Evolutionary conservation across 2,329 filamentous ascomycete species (phyloP), one percentile per base, ranked within the genome.

Genomic region (Aureobasidium namibiae): DNA sequence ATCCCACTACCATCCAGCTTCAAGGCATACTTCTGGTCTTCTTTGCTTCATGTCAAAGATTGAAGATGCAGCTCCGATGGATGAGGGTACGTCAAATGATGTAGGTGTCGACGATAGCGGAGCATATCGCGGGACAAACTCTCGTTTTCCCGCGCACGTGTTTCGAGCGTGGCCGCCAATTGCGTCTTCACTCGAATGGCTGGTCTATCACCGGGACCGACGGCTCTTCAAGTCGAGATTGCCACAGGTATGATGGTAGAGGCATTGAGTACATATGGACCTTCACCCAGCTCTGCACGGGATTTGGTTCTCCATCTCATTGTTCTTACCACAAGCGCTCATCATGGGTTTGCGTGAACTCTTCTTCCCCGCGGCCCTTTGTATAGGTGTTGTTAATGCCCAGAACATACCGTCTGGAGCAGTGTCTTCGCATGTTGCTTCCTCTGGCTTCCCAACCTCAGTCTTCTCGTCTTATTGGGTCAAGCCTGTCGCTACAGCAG

Each of bases 381-480:
- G 38, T 7, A 14, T 38, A 24, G 24, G 46, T 23, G 29, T 41
- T 13, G 49, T 24, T 14, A 60, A 38, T 60, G 57, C 57, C 11
- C 49, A 53, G 10, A 45, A 59, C 24, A 16, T 61, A 31, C 60
- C 60, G 5, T 57, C 53, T 42, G 60, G 60, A 38, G 60, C 53
- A 10, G 39, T 46, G 2, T 60, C 70, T 34, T 71, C 69, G 4
- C 78, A 71, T 60, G 70, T 74, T 18, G 76, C 77, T 10, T 73
- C 76, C 0, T 69, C 74, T 10, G 77, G 75, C 4, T 81, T 81
- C 61, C 80, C 79, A 6, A 80, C 78, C 0, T 74, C 74, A 4
- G 75, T 74, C 9, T 82, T 80, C 65, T 73, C 75, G 29, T 79
- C 73, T 56, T 82, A 82, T 65, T 78, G 78, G 63, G 68, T 75